Evolutionary conservation across 1,139 yeast genomes (phyloP), one percentile per base, ranked within the genome.

Genomic region (Candida labiduridarum): DNA sequence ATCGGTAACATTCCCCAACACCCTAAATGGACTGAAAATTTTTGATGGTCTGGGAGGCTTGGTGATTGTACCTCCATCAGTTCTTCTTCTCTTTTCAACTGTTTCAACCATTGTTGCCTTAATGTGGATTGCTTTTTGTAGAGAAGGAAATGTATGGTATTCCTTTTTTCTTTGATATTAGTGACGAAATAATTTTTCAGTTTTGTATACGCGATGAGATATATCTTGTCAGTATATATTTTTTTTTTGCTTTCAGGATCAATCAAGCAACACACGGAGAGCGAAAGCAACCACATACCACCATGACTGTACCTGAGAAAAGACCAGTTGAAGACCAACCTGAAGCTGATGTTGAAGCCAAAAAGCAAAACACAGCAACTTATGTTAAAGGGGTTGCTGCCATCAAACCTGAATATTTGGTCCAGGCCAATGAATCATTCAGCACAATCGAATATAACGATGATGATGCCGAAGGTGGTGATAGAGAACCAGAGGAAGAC

Each of bases 1-100:
- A 62, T 90, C 89, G 33, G 90, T 77, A 27, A 87, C 89, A 63
- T 85, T 85, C 7, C 95, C 95, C 8, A 77, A 56, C 3, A 74
- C 78, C 51, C 81, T 59, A 58, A 76, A 77, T 1, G 81, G 81
- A 52, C 78, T 72, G 61, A 74, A 77, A 18, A 77, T 70, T 51
- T 65, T 67, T 2, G 79, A 74, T 6, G 65, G 57, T 49, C 52
- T 61, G 7, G 43, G 48, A 2, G 47, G 35, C 46, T 46, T 46
- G 2, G 43, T 30, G 25, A 45, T 33, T 33, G 46, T 16, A 14
- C 42, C 49, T 16, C 53, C 61, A 5, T 46, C 54, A 7, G 61
- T 55, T 60, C 65, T 70, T 51, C 73, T 68, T 55, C 59, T 69
- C 60, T 71, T 72, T 11, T 25, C 34, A 22, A 55, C 55, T 6